Percentiles rank a stretch among this genome's conserved stretches.
These are phyloP conservation scores for Naganishia vaughanmartiniae DNA, from an alignment of 768 basidiomycete genomes.

Conservation along the genomic window DNA sequence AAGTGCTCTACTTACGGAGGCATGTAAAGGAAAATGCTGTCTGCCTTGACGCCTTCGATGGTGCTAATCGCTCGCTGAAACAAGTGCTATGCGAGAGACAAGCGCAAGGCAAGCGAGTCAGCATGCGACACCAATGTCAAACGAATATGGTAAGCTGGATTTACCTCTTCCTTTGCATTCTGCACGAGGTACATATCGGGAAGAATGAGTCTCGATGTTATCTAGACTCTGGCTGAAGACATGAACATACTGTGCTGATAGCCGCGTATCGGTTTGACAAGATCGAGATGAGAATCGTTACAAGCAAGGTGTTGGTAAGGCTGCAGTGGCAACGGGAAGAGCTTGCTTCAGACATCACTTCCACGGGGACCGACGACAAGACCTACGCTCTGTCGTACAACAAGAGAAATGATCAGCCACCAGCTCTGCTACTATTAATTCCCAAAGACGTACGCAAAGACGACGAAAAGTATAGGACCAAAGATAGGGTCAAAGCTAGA, in stretches of 20 bases:
- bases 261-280: slow-evolving; percentile 83
- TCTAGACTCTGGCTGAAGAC: slow-evolving; percentile 3
- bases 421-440: background rate
- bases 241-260: slow-evolving; percentile 61
- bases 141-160: no score
- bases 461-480: slow-evolving; percentile 49
- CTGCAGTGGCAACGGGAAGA: background rate
- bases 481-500: slow-evolving; percentile 50
- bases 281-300: slow-evolving; percentile 73
- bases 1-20: slow-evolving; percentile 58
- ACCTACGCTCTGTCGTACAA: background rate
- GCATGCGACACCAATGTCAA: no score
- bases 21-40: slow-evolving; percentile 86
- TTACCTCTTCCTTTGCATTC: slow-evolving; percentile 65
- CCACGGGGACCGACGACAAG: background rate
- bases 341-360: background rate
- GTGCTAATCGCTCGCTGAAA: slow-evolving; percentile 84
- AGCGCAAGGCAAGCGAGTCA: background rate
- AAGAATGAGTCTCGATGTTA: background rate
- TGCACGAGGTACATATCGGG: slow-evolving; percentile 34
- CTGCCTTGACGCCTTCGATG: slow-evolving; percentile 85
- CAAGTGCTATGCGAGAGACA: slow-evolving; percentile 60
- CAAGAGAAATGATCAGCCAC: background rate
- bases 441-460: slow-evolving; percentile 46
- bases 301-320: slow-evolving; percentile 48